Conservation (phyloP, 1,284 basidiomycete species). For the Moesziomyces antarcticus region DNA sequence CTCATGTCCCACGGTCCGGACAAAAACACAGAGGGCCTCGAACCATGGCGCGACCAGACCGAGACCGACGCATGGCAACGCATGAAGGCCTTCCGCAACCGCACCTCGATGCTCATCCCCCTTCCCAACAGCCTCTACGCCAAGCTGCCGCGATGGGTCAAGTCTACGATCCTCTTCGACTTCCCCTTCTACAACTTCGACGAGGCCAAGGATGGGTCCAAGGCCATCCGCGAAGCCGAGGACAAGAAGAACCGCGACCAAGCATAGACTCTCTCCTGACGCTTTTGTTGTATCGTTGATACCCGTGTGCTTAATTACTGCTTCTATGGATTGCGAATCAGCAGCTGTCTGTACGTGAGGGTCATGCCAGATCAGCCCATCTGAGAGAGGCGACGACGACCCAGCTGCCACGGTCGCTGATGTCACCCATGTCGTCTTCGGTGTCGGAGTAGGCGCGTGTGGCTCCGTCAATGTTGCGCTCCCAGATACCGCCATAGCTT, state of each 20-base stretch:
- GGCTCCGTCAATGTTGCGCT: constrained; percentile 46
- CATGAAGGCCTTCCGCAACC: constrained; percentile 58
- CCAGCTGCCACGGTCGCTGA: constrained; percentile 58
- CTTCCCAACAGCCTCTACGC: constrained; percentile 75
- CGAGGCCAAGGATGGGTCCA: constrained; percentile 55
- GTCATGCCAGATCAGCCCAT: constrained; percentile 43
- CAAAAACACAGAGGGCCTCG: constrained; percentile 31
- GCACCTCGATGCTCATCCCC: constrained; percentile 77
- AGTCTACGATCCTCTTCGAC: constrained; percentile 75
- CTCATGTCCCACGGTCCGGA: constrained; percentile 70
- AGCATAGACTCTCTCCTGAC: constrained; percentile 5
- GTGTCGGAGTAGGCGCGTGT: constrained; percentile 25
- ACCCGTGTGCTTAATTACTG: constrained; percentile 4
- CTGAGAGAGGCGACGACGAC: constrained; percentile 53
- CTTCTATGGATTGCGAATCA: constrained; percentile 6
- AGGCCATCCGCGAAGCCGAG: constrained; percentile 51
- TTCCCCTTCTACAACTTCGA: constrained; percentile 62
- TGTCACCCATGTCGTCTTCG: constrained; percentile 63
- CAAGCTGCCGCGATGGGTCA: constrained; percentile 73
- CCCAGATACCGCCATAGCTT: constrained; percentile 48
- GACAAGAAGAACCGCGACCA: constrained; percentile 43
- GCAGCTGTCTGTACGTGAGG: not conserved
- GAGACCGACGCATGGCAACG: constrained; percentile 59
- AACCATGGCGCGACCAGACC: constrained; percentile 48
- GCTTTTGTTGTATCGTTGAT: constrained; percentile 4